Conservation (phyloP, 257 asterid genomes). For the Echium plantagineum region DNA sequence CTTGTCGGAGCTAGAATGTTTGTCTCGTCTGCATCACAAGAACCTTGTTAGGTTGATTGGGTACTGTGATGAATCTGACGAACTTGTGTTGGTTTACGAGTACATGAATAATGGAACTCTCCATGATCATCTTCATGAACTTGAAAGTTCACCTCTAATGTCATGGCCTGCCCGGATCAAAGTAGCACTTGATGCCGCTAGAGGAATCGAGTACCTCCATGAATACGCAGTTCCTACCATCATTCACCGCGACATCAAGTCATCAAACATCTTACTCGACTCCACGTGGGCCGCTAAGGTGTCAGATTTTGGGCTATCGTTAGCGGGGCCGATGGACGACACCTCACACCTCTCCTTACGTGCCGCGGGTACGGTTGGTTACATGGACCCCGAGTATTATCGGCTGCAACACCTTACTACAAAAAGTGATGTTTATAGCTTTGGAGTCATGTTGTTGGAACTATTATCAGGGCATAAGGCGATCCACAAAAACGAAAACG, state of each 20-base stretch:
- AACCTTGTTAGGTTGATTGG: slow-evolving; percentile 62
- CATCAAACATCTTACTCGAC: slow-evolving; percentile 73
- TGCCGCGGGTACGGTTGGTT: slow-evolving; percentile 81
- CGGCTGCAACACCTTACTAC: slow-evolving; percentile 47
- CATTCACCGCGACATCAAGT: slow-evolving; percentile 84
- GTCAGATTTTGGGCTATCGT: slow-evolving; percentile 78
- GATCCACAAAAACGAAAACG: slow-evolving; percentile 53
- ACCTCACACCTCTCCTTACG: slow-evolving; percentile 36
- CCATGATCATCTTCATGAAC: slow-evolving; percentile 60
- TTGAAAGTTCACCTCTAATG: slow-evolving; percentile 31
- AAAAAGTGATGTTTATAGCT: slow-evolving; percentile 81
- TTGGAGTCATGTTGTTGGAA: slow-evolving; percentile 56
- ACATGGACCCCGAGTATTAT: slow-evolving; percentile 86
- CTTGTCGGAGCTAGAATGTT: slow-evolving; percentile 57
- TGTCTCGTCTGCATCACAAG: slow-evolving; percentile 66
- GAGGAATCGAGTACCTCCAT: slow-evolving; percentile 83
- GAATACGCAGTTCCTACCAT: slow-evolving; percentile 57
- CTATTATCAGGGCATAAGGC: slow-evolving; percentile 66
- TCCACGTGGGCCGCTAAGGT: slow-evolving; percentile 58
- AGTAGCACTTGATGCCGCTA: slow-evolving; percentile 67
- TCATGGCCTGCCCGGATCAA: slow-evolving; percentile 61
- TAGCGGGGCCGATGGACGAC: slow-evolving; percentile 49
- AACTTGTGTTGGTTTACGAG: slow-evolving; percentile 59
- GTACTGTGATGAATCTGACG: slow-evolving; percentile 56
- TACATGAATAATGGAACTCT: slow-evolving; percentile 77